phyloP scores from a whole-genome alignment of 192 early-diverging fungal species.

The Linnemannia hyalina region DNA sequence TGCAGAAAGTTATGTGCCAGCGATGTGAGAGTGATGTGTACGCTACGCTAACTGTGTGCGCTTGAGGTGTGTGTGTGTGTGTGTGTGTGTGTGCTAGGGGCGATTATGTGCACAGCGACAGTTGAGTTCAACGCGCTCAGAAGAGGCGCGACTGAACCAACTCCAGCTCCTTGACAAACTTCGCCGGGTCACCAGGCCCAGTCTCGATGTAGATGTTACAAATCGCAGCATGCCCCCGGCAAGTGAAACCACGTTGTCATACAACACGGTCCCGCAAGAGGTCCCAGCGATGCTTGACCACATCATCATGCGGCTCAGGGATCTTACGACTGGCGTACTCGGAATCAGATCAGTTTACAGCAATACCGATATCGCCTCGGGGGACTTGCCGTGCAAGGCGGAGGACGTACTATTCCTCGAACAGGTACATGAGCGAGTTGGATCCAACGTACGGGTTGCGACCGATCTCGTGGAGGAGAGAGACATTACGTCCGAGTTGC shows the following conservation, averaged over 20 bases:
- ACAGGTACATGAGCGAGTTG: slow-evolving; percentile 8
- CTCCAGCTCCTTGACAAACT: slow-evolving; percentile 3
- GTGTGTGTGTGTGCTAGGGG: no score
- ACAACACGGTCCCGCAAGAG: not conserved
- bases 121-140: not conserved
- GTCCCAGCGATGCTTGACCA: not conserved
- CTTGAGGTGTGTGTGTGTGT: no score
- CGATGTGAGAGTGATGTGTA: no score
- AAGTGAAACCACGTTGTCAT: not conserved
- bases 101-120: not conserved
- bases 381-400: slow-evolving; percentile 9
- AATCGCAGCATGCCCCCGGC: slow-evolving; percentile 6
- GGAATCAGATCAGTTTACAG: slow-evolving; percentile 1
- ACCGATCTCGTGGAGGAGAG: slow-evolving; percentile 12
- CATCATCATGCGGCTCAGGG: not conserved
- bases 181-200: slow-evolving; percentile 2
- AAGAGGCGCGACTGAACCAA: not conserved
- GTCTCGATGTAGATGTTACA: slow-evolving; percentile 10
- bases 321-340: slow-evolving; percentile 9
- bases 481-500: not conserved
- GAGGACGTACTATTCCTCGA: slow-evolving; percentile 9
- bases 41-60: no score
- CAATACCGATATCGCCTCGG: not conserved
- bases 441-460: slow-evolving; percentile 6
- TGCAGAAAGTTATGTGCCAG: no score